Evolutionary conservation across 1,139 yeast species (phyloP).

Genomic region (Diutina rugosa): DNA sequence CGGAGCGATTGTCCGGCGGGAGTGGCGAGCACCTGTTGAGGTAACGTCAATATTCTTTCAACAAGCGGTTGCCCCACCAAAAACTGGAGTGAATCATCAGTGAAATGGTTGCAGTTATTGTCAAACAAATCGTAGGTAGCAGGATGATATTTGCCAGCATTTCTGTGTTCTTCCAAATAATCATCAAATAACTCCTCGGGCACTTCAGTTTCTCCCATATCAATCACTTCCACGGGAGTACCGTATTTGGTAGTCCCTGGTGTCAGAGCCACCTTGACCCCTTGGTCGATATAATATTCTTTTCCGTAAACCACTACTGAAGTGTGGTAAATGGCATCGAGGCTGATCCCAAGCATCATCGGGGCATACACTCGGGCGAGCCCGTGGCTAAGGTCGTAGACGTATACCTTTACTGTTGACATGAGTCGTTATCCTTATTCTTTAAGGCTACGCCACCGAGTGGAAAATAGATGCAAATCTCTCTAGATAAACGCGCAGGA

Average conservation of each 20-base stretch:
- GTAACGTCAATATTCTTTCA: constrained; percentile 39
- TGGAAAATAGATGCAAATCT: no score
- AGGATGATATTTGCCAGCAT: constrained; percentile 26
- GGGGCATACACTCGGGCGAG: constrained; percentile 30
- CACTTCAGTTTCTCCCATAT: constrained; percentile 25
- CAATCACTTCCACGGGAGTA: constrained; percentile 36
- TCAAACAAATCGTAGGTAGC: constrained; percentile 44
- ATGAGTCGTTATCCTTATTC: not conserved
- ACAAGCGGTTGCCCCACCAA: constrained; percentile 38
- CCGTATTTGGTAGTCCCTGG: constrained; percentile 56
- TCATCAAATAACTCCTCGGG: not conserved
- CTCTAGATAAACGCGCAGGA: no score
- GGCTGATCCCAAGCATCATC: constrained; percentile 27
- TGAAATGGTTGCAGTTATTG: constrained; percentile 61
- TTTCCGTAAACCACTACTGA: constrained; percentile 41
- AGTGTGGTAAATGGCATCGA: constrained; percentile 62
- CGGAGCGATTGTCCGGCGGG: constrained; percentile 41
- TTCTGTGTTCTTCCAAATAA: constrained; percentile 11
- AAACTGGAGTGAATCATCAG: constrained; percentile 45
- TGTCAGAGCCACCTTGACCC: constrained; percentile 28
- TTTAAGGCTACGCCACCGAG: no score
- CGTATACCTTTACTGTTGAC: constrained; percentile 37
- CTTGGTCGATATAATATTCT: constrained; percentile 51
- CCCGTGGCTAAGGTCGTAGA: constrained; percentile 48
- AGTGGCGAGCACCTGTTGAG: constrained; percentile 42